Conservation (phyloP, 2,329 filamentous ascomycete species). For the Clonostachys rosea region DNA sequence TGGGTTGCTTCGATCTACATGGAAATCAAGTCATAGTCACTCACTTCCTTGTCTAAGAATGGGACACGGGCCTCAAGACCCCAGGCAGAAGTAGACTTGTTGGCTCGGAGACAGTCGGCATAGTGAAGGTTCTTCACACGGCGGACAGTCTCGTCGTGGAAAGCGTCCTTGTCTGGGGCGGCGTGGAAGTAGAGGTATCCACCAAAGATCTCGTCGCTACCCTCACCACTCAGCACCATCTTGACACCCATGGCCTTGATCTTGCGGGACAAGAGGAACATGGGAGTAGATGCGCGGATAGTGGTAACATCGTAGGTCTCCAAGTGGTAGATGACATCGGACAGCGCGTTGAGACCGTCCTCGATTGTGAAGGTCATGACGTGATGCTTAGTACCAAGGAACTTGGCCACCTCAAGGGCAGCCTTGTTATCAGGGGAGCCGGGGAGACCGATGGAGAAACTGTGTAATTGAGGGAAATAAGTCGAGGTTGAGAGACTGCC, state of each 20-base stretch:
- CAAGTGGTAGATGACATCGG: conserved; percentile 96
- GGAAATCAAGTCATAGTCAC: conserved; percentile 8
- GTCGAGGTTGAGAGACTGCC: conserved; percentile 86
- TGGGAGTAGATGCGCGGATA: conserved; percentile 95
- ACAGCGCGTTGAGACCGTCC: conserved; percentile 93
- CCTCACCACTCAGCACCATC: conserved; percentile 97
- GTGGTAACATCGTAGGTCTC: conserved; percentile 98
- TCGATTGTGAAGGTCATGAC: conserved; percentile 98
- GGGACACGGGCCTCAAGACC: conserved; percentile 96
- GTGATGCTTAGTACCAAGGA: conserved; percentile 96
- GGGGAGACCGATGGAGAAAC: conserved; percentile 95
- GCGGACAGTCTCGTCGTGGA: conserved; percentile 92
- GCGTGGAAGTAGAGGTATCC: conserved; percentile 98
- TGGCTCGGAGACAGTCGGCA: conserved; percentile 93
- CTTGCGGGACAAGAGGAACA: conserved; percentile 96
- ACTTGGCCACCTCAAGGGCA: conserved; percentile 88
- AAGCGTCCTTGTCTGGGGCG: conserved; percentile 83
- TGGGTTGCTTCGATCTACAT: neutral
- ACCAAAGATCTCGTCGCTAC: conserved; percentile 96
- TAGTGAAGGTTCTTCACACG: conserved; percentile 95
- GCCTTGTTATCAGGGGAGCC: conserved; percentile 89
- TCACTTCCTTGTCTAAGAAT: conserved; percentile 87
- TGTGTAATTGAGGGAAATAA: conserved; percentile 92
- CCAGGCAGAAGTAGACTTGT: conserved; percentile 99
- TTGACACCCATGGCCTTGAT: conserved; percentile 99